phyloP scores from a whole-genome alignment of 345 rosid species.

The Xanthoceras sorbifolium region DNA sequence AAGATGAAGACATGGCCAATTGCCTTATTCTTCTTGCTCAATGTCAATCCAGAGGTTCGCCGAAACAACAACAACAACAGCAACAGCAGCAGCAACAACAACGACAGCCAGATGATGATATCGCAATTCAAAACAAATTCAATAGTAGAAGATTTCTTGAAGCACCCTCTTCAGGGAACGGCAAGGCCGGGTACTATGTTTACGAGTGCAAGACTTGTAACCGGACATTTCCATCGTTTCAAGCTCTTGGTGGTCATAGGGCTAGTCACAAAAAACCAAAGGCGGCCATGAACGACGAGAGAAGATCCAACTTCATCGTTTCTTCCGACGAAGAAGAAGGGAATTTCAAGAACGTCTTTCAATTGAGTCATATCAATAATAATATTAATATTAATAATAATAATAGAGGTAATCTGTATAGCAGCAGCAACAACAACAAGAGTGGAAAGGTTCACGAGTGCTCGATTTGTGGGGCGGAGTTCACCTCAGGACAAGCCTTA shows the following conservation, averaged over 20 bases:
- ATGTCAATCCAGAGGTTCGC: conserved; percentile 45
- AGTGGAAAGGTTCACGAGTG: conserved; percentile 77
- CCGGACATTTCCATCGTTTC: conserved; percentile 86
- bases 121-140: conserved; percentile 40
- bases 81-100: not conserved
- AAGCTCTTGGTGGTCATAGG: conserved; percentile 97
- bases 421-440: conserved; percentile 31
- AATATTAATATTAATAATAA: conserved; percentile 32
- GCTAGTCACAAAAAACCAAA: conserved; percentile 97
- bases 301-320: conserved; percentile 15
- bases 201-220: conserved; percentile 94
- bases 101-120: not conserved
- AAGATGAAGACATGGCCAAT: conserved; percentile 91
- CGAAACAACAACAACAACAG: conserved; percentile 8
- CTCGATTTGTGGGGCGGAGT: conserved; percentile 86
- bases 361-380: conserved; percentile 40
- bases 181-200: conserved; percentile 73
- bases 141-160: conserved; percentile 67
- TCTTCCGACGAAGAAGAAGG: conserved; percentile 38
- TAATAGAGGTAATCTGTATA: conserved; percentile 23
- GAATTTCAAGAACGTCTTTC: conserved; percentile 46
- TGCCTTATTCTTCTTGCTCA: conserved; percentile 89
- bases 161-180: conserved; percentile 47
- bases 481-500: conserved; percentile 92
- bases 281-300: conserved; percentile 26